phyloP scores from a whole-genome alignment of 345 rosid species.

The Populus ilicifolia region DNA sequence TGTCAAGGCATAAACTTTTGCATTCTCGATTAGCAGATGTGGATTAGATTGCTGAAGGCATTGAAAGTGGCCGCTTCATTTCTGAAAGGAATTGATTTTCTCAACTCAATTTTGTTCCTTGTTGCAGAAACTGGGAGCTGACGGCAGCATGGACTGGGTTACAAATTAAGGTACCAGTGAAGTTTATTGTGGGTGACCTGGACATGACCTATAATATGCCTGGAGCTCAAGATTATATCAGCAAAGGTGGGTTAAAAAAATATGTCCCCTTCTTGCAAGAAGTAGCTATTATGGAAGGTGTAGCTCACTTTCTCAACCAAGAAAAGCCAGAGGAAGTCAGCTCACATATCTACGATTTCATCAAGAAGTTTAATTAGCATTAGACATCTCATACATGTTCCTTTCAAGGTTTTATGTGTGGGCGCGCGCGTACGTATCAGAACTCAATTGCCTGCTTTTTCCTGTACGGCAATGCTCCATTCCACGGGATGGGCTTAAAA shows the following conservation, averaged over 20 bases:
- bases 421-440: too few relatives aligned
- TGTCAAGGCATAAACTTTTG: background rate
- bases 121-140: conserved; percentile 24
- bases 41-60: background rate
- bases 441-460: background rate
- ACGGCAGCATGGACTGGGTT: conserved; percentile 16
- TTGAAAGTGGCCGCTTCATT: background rate
- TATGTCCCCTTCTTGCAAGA: conserved; percentile 17
- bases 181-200: conserved; percentile 16
- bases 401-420: too few relatives aligned
- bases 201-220: conserved; percentile 11
- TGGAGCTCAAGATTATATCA: conserved; percentile 7
- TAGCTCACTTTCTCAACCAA: conserved; percentile 9
- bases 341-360: conserved; percentile 11
- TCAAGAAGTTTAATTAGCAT: conserved; percentile 18
- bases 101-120: background rate
- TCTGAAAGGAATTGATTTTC: background rate
- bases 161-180: conserved; percentile 16
- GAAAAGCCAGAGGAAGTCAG: conserved; percentile 17
- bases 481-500: background rate
- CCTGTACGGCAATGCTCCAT: background rate
- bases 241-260: conserved; percentile 11
- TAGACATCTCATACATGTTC: background rate
- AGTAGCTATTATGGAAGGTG: conserved; percentile 12
- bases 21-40: background rate